A percentile compares a stretch with the other conserved stretches of the same genome.
phyloP scores from a whole-genome alignment of 192 early-diverging fungal species.

The Coemansia sp. region DNA sequence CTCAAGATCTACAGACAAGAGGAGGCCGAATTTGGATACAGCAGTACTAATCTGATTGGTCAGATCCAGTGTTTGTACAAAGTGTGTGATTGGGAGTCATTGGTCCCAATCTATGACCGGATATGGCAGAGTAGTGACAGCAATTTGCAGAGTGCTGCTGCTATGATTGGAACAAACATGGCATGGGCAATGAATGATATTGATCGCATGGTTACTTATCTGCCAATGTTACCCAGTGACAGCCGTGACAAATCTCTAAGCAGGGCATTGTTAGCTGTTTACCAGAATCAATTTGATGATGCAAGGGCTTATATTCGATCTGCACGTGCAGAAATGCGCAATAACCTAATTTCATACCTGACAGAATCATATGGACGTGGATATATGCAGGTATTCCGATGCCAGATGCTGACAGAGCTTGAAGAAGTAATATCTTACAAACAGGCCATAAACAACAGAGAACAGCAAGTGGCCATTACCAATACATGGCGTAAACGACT shows the following conservation, averaged over 20 bases:
- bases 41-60: conserved; percentile 65
- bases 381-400: conserved; percentile 79
- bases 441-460: conserved; percentile 70
- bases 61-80: conserved; percentile 89
- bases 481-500: conserved; percentile 85
- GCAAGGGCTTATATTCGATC: conserved; percentile 76
- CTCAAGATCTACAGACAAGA: conserved; percentile 78
- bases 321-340: conserved; percentile 81
- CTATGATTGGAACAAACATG: conserved; percentile 82
- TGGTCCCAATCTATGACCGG: conserved; percentile 74
- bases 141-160: conserved; percentile 73
- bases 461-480: conserved; percentile 71
- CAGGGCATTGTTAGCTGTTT: conserved; percentile 80
- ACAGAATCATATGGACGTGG: conserved; percentile 92
- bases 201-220: conserved; percentile 90
- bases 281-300: conserved; percentile 74
- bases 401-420: conserved; percentile 95
- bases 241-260: conserved; percentile 76
- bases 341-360: conserved; percentile 77
- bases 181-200: conserved; percentile 90
- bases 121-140: conserved; percentile 63
- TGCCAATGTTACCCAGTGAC: conserved; percentile 70
- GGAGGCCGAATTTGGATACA: conserved; percentile 51
- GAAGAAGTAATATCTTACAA: conserved; percentile 96
- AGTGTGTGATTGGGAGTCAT: conserved; percentile 88